Percentiles rank a stretch among this genome's conserved stretches.
phyloP scores from a whole-genome alignment of 176 grass and related monocot species.

The Hordeum vulgare region MorexV3_pseudomolecules_assembly NC_058521.1:596042164-596042663 shows the following conservation, averaged over 20 bases:
- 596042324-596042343: slow-evolving; percentile 75
- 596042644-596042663: neutral
- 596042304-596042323: slow-evolving; percentile 94
- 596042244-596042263: slow-evolving; percentile 63
- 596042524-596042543: slow-evolving; percentile 76
- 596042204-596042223: neutral
- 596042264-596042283: slow-evolving; percentile 97
- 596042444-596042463: slow-evolving; percentile 85
- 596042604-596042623: neutral
- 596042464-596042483: slow-evolving; percentile 71
- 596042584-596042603: neutral
- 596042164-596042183: neutral
- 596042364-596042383: slow-evolving; percentile 90
- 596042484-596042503: slow-evolving; percentile 65
- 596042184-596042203: neutral
- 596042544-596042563: slow-evolving; percentile 39
- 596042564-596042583: neutral
- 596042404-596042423: slow-evolving; percentile 70
- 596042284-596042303: slow-evolving; percentile 91
- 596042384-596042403: slow-evolving; percentile 92
- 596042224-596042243: neutral
- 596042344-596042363: slow-evolving; percentile 58
- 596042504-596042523: slow-evolving; percentile 56
- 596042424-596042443: slow-evolving; percentile 93
- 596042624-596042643: neutral